Evolutionary conservation across 108 stramenopile genomes (phyloP), one percentile per base, ranked within the genome.

Genomic region (Cyclotella sp.): DNA sequence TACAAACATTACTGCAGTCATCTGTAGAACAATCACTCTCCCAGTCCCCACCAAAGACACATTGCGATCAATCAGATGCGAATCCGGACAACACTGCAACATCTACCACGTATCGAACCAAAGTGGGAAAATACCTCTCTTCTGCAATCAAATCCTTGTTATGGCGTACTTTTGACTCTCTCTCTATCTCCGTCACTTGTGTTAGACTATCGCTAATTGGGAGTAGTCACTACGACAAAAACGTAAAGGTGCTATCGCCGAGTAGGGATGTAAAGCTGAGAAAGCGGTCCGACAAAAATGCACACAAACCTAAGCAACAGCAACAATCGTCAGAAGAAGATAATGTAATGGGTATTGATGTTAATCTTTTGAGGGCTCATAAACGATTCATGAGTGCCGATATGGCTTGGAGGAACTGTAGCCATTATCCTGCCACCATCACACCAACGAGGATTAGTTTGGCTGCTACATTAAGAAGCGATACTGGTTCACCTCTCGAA

Each of bases 151-250:
- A 68, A 65, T 75, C 73, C 40, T 49, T 81, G 12, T 51, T 75
- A 44, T 81, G 80, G 80, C 68, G 80, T 22, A 62, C 73, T 22
- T 81, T 73, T 59, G 69, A 74, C 44, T 81, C 80, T 3, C 69
- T 81, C 41, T 75, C 73, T 12, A 9, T 81, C 21, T 75, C 80
- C 45, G 69, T 81, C 12, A 70, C 45, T 40, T 73, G 64, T 45
- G 73, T 81, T 45, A 61, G 62, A 40, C 10, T 81, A 28, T 81
- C 80, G 24, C 26, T 74, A 12, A 53, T 81, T 19, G 80, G 80
- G 34, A 40, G 52, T 46, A 81, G 80, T 46, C 80, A 81, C 42
- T 81, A 81, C 54, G 80, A 81, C 30, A 81, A 75, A 69, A 67
- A 75, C 42, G 18, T 67, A 14, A 53, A 39, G 52, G 45, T 54